Evolutionary conservation across 2,329 filamentous ascomycete genomes (phyloP), one percentile per base, ranked within the genome.

Genomic region (Apiospora kogelbergensis): DNA sequence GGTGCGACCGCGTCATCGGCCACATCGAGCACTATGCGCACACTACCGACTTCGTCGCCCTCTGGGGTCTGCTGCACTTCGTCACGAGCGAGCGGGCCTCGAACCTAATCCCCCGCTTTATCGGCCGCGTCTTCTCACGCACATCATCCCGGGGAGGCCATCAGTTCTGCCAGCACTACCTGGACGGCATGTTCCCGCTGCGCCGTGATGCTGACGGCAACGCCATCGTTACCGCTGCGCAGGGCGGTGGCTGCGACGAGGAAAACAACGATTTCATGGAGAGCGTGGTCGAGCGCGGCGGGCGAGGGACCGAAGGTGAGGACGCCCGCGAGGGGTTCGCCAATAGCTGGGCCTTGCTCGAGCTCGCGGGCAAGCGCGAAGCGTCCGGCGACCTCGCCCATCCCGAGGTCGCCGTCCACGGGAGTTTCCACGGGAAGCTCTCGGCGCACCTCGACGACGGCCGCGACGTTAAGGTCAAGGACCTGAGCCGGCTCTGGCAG

Each of bases 1-100:
- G 82, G 10, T 79, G 83, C 6, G 82, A 84, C 70, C 80, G 83
- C 48, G 86, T 87, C 2, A 90, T 95, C 66, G 84, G 86, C 6
- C 86, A 94, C 72, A 90, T 96, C 46, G 93, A 96, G 79, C 93
- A 96, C 78, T 96, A 95, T 75, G 91, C 90, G 2, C 92, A 95
- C 76, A 86, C 85, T 10, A 86, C 84, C 20, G 93, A 96, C 74
- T 92, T 93, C 72, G 92, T 95, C 2, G 87, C 92, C 4, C 81
- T 89, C 11, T 93, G 91, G 85, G 93, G 93, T 1, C 88, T 94
- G 6, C 82, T 95, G 44, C 86, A 92, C 76, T 94, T 93, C 75
- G 83, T 84, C 1, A 84, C 80, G 37, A 84, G 86, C 66, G 79
- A 80, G 30, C 77, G 83, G 2, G 77, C 80, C 0, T 86, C 76